Percentiles rank a stretch among this genome's conserved stretches.
phyloP scores from a whole-genome alignment of 176 grass and related monocot species.

The Eragrostis nindensis region DNA sequence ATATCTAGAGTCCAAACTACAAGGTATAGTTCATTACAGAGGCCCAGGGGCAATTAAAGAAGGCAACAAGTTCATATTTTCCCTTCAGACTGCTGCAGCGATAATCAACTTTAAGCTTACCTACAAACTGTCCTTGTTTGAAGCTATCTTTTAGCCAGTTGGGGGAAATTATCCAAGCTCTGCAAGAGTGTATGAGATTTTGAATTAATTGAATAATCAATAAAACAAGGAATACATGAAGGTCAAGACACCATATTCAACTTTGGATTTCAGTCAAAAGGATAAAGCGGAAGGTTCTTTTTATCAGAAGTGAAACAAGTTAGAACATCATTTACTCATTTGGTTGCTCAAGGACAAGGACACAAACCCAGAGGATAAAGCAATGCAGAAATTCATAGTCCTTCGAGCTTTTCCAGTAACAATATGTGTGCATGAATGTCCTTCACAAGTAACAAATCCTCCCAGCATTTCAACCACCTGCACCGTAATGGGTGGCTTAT shows the following conservation, averaged over 20 bases:
- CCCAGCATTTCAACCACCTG: constrained; percentile 76
- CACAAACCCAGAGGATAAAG: constrained; percentile 84
- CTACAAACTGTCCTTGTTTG: constrained; percentile 66
- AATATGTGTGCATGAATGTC: constrained; percentile 74
- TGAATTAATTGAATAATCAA: constrained; percentile 14
- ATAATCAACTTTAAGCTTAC: constrained; percentile 52
- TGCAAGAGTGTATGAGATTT: constrained; percentile 41
- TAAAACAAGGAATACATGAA: neutral
- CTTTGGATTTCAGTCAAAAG: constrained; percentile 6
- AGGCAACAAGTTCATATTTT: neutral
- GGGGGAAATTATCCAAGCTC: constrained; percentile 88
- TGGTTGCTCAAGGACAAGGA: constrained; percentile 23
- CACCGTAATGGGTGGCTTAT: constrained; percentile 9
- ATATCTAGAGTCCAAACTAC: neutral
- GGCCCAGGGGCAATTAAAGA: neutral
- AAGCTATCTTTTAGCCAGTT: constrained; percentile 91
- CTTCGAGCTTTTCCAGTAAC: constrained; percentile 80
- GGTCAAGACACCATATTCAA: constrained; percentile 13
- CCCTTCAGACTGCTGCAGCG: neutral
- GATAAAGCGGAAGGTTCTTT: constrained; percentile 17
- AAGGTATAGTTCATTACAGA: neutral
- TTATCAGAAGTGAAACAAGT: constrained; percentile 24
- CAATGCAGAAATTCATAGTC: constrained; percentile 83
- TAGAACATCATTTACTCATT: neutral
- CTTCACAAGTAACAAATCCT: constrained; percentile 65